Evolutionary conservation across 495 filamentous ascomycete genomes (phyloP).

Genomic region (Chaetomium fimeti): DNA sequence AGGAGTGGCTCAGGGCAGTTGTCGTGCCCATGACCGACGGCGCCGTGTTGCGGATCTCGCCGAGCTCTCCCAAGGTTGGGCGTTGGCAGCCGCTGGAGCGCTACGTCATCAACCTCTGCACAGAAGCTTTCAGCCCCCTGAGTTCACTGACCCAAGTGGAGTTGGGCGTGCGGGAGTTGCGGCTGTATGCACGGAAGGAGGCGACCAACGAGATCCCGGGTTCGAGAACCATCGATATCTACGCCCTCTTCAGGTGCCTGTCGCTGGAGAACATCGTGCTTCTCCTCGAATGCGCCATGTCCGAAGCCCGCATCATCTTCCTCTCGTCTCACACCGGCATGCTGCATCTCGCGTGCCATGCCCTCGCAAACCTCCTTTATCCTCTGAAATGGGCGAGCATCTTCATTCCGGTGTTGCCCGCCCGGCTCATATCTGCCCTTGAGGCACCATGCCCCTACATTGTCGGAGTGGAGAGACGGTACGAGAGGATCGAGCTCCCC

Average conservation of each 20-base stretch:
- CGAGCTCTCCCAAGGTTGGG: slow-evolving; percentile 87
- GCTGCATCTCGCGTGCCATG: slow-evolving; percentile 86
- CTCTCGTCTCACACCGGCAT: slow-evolving; percentile 94
- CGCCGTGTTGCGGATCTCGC: slow-evolving; percentile 73
- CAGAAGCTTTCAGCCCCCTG: slow-evolving; percentile 87
- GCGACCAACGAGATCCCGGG: slow-evolving; percentile 92
- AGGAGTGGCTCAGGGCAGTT: slow-evolving; percentile 93
- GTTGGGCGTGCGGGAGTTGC: slow-evolving; percentile 82
- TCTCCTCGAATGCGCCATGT: slow-evolving; percentile 88
- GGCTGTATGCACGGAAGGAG: slow-evolving; percentile 89
- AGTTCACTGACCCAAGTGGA: slow-evolving; percentile 96
- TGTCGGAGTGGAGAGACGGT: slow-evolving; percentile 88
- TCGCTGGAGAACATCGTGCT: slow-evolving; percentile 88
- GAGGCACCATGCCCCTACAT: slow-evolving; percentile 98
- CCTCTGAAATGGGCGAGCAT: slow-evolving; percentile 90
- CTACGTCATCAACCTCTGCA: slow-evolving; percentile 97
- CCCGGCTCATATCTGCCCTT: slow-evolving; percentile 79
- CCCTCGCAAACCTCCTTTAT: slow-evolving; percentile 80
- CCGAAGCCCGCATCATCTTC: slow-evolving; percentile 93
- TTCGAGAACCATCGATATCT: slow-evolving; percentile 87
- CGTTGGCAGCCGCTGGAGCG: slow-evolving; percentile 94
- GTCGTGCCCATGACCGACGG: slow-evolving; percentile 94
- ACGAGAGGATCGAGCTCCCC: slow-evolving; percentile 86
- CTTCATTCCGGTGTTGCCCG: slow-evolving; percentile 87
- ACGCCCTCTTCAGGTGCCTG: slow-evolving; percentile 84